A percentile compares a stretch with the other conserved stretches of the same genome.
These are phyloP conservation scores for Setaria italica DNA, from an alignment of 202 grass and related monocot species.

Conservation along the genomic window DNA sequence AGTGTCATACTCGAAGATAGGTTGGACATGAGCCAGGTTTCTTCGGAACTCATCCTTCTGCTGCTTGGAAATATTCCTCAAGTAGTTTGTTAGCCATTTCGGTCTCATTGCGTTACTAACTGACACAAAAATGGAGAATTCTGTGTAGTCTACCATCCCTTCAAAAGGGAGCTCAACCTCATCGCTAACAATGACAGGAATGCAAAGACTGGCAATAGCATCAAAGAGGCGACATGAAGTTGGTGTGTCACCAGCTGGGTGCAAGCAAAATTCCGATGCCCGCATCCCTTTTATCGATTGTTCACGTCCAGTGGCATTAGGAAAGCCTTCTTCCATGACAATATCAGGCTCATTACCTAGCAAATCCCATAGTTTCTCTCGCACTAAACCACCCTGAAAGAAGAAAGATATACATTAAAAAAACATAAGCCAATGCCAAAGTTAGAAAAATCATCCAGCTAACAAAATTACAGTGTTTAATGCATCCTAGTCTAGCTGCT, in stretches of 20 bases:
- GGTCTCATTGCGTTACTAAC: constrained; percentile 60
- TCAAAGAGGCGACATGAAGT: constrained; percentile 94
- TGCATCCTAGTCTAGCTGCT: background rate
- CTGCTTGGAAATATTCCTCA: constrained; percentile 64
- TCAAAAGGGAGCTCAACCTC: constrained; percentile 88
- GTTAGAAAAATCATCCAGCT: background rate
- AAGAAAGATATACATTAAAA: background rate
- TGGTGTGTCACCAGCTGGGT: constrained; percentile 91
- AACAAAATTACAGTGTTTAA: background rate
- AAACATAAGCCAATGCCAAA: background rate
- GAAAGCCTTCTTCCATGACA: constrained; percentile 90
- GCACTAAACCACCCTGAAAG: constrained; percentile 86
- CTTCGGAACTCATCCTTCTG: constrained; percentile 63
- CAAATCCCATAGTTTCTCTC: constrained; percentile 90
- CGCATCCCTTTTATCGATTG: constrained; percentile 93
- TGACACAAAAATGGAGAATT: constrained; percentile 77
- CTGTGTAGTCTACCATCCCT: constrained; percentile 83
- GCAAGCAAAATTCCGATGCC: constrained; percentile 80
- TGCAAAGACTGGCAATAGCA: constrained; percentile 87
- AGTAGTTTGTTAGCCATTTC: constrained; percentile 65
- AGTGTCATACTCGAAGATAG: constrained; percentile 70
- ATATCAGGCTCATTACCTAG: constrained; percentile 74
- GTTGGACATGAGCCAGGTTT: constrained; percentile 67
- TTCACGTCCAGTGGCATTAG: constrained; percentile 78
- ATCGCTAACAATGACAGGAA: constrained; percentile 89